A percentile compares a stretch with the other conserved stretches of the same genome.
Evolutionary conservation across 2,329 filamentous ascomycete genomes (phyloP).

Genomic region (Hypoxylon sp.): DNA sequence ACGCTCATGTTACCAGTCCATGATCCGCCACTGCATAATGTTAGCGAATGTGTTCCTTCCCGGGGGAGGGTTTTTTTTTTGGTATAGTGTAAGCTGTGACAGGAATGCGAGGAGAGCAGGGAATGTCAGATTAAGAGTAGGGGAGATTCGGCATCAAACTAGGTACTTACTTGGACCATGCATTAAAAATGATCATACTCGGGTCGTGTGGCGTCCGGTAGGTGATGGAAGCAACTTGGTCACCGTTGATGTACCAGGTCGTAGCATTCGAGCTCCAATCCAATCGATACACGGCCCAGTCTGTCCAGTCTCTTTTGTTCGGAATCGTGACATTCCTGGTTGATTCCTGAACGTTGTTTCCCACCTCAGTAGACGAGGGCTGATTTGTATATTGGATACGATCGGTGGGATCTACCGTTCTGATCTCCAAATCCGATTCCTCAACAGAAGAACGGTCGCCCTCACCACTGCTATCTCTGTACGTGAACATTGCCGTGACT

Average conservation of each 20-base stretch:
- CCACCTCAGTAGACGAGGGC: constrained; percentile 64
- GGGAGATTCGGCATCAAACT: neutral
- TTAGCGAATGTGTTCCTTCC: constrained; percentile 18
- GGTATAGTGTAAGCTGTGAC: neutral
- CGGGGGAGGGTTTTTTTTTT: neutral
- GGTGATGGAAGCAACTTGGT: constrained; percentile 65
- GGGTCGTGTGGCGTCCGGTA: constrained; percentile 69
- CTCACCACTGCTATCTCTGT: constrained; percentile 57
- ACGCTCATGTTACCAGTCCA: constrained; percentile 73
- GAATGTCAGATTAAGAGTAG: too few relatives aligned
- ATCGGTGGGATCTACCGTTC: constrained; percentile 62
- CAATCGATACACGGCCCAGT: constrained; percentile 72
- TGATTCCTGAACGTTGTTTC: constrained; percentile 62
- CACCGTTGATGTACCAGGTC: constrained; percentile 70
- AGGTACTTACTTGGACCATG: constrained; percentile 69
- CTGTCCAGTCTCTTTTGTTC: constrained; percentile 61
- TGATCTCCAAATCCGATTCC: constrained; percentile 68
- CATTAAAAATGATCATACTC: constrained; percentile 69
- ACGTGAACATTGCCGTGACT: constrained; percentile 69
- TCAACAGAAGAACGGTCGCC: constrained; percentile 59
- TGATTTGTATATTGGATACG: constrained; percentile 73
- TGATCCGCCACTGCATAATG: constrained; percentile 60
- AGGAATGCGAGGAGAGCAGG: neutral
- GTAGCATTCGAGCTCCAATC: constrained; percentile 70
- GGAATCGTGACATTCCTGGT: constrained; percentile 65